A percentile compares a stretch with the other conserved stretches of the same genome.
phyloP scores from a whole-genome alignment of 1,139 yeast species.

The Hansenula sp. region DNA sequence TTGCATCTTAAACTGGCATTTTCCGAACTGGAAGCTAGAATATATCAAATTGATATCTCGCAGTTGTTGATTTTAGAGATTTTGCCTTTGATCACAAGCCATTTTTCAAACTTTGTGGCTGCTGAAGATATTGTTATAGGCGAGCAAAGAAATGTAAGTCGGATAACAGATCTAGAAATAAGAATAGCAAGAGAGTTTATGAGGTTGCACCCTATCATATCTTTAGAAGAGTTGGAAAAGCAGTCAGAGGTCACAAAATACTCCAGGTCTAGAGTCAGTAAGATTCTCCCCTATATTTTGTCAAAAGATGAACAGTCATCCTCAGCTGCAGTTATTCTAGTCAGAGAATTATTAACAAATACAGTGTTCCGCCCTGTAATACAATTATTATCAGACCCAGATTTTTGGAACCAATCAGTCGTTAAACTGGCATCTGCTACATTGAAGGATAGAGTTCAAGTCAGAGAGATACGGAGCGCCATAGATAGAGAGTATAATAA shows the following conservation, averaged over 20 bases:
- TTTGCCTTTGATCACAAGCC: slow-evolving; percentile 66
- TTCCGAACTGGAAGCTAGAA: slow-evolving; percentile 35
- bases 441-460: slow-evolving; percentile 73
- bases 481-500: slow-evolving; percentile 57
- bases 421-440: slow-evolving; percentile 61
- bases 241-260: slow-evolving; percentile 51
- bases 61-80: slow-evolving; percentile 53
- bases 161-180: slow-evolving; percentile 45
- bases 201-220: slow-evolving; percentile 59
- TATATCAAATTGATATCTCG: slow-evolving; percentile 48
- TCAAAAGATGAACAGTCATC: slow-evolving; percentile 48
- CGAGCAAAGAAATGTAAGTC: slow-evolving; percentile 27
- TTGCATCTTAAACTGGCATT: slow-evolving; percentile 43
- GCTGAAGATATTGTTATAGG: slow-evolving; percentile 47
- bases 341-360: slow-evolving; percentile 62
- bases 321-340: slow-evolving; percentile 43
- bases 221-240: slow-evolving; percentile 36
- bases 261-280: slow-evolving; percentile 39
- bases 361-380: slow-evolving; percentile 53
- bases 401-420: slow-evolving; percentile 68
- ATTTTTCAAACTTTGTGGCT: slow-evolving; percentile 47
- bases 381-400: slow-evolving; percentile 63
- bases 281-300: slow-evolving; percentile 49
- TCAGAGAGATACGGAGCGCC: slow-evolving; percentile 66
- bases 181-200: slow-evolving; percentile 61